phyloP scores from a whole-genome alignment of 805 yeast species.

The Saccharomycopsis sp. region DNA sequence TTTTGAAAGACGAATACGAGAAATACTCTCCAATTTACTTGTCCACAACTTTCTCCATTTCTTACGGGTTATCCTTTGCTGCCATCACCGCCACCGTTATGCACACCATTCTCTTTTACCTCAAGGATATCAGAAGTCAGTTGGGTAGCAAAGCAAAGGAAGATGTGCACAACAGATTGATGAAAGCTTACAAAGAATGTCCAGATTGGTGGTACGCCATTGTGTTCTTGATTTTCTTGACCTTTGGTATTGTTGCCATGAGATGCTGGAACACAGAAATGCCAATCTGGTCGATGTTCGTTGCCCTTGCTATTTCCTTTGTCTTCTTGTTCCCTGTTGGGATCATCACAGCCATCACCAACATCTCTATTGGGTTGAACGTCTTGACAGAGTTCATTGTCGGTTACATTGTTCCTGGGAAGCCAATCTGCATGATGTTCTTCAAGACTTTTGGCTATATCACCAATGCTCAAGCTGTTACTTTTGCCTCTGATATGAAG shows the following conservation, averaged over 20 bases:
- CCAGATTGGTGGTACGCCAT: conserved; percentile 55
- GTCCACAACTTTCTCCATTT: conserved; percentile 48
- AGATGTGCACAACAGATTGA: conserved; percentile 48
- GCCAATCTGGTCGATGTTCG: conserved; percentile 55
- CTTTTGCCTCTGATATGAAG: conserved; percentile 48
- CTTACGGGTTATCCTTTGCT: conserved; percentile 56
- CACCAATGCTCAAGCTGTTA: conserved; percentile 44
- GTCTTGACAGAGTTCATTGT: conserved; percentile 56
- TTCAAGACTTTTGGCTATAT: conserved; percentile 53
- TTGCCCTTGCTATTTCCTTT: conserved; percentile 46
- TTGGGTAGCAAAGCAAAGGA: conserved; percentile 34
- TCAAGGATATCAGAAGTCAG: conserved; percentile 41
- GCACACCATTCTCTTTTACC: conserved; percentile 50
- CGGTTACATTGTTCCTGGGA: conserved; percentile 57
- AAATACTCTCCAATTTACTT: conserved; percentile 57
- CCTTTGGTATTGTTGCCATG: conserved; percentile 34
- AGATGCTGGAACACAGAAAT: conserved; percentile 32
- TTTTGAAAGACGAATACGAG: conserved; percentile 41
- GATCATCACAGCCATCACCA: conserved; percentile 53
- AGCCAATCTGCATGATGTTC: conserved; percentile 52
- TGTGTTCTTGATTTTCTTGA: conserved; percentile 38
- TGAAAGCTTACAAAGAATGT: conserved; percentile 49
- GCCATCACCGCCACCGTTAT: conserved; percentile 52
- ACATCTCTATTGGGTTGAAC: conserved; percentile 48
- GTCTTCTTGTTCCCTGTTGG: conserved; percentile 54